These are phyloP conservation scores for Lyophyllum atratum DNA, from an alignment of 768 basidiomycete genomes.

Conservation along the genomic window DNA sequence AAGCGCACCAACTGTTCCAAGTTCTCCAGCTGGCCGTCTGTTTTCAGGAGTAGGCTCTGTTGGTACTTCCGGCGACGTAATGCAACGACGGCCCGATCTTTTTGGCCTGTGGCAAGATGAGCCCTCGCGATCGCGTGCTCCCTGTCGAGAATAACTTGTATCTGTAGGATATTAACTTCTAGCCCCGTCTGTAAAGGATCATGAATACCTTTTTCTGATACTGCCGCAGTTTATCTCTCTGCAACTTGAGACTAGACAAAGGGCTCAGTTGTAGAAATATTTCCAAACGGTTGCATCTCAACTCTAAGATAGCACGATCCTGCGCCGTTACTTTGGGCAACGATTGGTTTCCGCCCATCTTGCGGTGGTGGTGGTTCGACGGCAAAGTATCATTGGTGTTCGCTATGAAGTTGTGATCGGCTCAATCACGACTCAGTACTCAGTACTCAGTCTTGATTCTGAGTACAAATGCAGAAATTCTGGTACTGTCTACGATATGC, in stretches of 20 bases:
- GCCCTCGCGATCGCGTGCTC: slow-evolving; percentile 89
- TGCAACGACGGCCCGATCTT: slow-evolving; percentile 85
- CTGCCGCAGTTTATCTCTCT: slow-evolving; percentile 92
- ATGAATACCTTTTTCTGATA: slow-evolving; percentile 86
- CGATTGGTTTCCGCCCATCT: slow-evolving; percentile 75
- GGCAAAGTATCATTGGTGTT: slow-evolving; percentile 2
- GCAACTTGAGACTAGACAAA: slow-evolving; percentile 80
- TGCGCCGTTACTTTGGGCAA: slow-evolving; percentile 88
- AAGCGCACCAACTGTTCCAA: slow-evolving; percentile 81
- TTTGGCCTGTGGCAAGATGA: slow-evolving; percentile 79
- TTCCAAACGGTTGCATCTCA: slow-evolving; percentile 32
- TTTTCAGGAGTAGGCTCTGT: slow-evolving; percentile 82
- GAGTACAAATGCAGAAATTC: background rate
- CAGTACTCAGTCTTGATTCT: background rate
- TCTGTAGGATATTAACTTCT: slow-evolving; percentile 46
- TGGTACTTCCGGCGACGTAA: slow-evolving; percentile 93
- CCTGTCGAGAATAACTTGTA: slow-evolving; percentile 82
- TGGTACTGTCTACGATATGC: background rate
- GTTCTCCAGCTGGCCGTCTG: slow-evolving; percentile 86
- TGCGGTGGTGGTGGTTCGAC: background rate
- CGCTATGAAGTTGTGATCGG: background rate
- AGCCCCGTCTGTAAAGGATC: background rate
- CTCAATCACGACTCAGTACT: background rate
- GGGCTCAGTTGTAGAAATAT: slow-evolving; percentile 11
- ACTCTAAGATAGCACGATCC: slow-evolving; percentile 97